Percentiles rank a stretch among this genome's conserved stretches.
These are phyloP conservation scores for Trichophyton verrucosum DNA, from an alignment of 2,329 filamentous ascomycete genomes.

Conservation along the genomic window DNA sequence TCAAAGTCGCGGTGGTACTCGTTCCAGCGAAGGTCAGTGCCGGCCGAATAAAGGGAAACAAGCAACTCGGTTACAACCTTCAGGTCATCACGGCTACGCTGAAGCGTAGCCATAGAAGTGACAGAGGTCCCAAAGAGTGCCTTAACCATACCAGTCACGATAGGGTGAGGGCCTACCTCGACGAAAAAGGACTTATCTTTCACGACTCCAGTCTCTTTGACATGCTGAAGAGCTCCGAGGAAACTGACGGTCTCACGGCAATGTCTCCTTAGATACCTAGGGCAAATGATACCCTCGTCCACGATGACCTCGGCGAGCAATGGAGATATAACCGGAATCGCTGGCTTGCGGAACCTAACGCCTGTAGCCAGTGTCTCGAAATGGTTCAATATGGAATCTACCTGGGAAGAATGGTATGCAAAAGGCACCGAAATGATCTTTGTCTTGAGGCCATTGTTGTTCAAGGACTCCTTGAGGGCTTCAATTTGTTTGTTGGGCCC, in stretches of 20 bases:
- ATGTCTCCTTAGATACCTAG: slow-evolving; percentile 40
- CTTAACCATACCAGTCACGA: slow-evolving; percentile 57
- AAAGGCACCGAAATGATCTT: slow-evolving; percentile 30
- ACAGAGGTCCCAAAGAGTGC: slow-evolving; percentile 43
- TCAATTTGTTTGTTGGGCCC: slow-evolving; percentile 11
- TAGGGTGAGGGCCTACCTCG: slow-evolving; percentile 62
- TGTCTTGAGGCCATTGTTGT: slow-evolving; percentile 44
- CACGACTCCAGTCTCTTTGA: slow-evolving; percentile 46
- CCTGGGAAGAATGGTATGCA: slow-evolving; percentile 54
- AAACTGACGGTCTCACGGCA: slow-evolving; percentile 62
- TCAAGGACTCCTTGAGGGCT: slow-evolving; percentile 30
- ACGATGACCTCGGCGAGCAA: slow-evolving; percentile 49
- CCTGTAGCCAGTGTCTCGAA: slow-evolving; percentile 44
- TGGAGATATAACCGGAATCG: slow-evolving; percentile 55
- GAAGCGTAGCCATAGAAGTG: slow-evolving; percentile 48
- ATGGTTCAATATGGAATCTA: slow-evolving; percentile 49
- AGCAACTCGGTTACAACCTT: slow-evolving; percentile 50
- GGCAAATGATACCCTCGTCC: not conserved
- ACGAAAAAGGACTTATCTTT: slow-evolving; percentile 58
- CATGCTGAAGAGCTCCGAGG: slow-evolving; percentile 47
- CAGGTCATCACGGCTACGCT: slow-evolving; percentile 52
- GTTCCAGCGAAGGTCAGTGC: slow-evolving; percentile 55
- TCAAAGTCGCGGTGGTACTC: slow-evolving; percentile 56
- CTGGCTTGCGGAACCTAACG: slow-evolving; percentile 46
- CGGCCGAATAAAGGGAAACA: slow-evolving; percentile 48